phyloP scores from a whole-genome alignment of 2,329 filamentous ascomycete species.

The Ophiocordyceps robertsii region DNA sequence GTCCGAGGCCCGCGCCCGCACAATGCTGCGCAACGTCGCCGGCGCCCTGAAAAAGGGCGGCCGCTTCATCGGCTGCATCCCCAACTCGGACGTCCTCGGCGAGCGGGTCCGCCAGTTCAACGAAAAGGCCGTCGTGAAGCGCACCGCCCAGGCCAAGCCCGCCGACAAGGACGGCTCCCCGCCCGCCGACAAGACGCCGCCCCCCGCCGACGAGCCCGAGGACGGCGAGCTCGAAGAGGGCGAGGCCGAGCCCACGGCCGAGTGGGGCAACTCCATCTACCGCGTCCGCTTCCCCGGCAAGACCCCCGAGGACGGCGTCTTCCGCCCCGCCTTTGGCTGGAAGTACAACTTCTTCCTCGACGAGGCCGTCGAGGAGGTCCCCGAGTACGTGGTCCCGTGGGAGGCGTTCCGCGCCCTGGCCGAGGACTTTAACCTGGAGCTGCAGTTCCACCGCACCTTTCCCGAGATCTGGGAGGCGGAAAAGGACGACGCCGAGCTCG shows the following conservation, averaged over 20 bases:
- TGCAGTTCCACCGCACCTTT: slow-evolving; percentile 89
- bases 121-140: slow-evolving; percentile 27
- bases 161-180: slow-evolving; percentile 8
- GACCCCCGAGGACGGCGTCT: slow-evolving; percentile 75
- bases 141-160: slow-evolving; percentile 13
- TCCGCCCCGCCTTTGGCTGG: slow-evolving; percentile 92
- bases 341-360: slow-evolving; percentile 95
- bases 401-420: slow-evolving; percentile 91
- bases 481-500: slow-evolving; percentile 70
- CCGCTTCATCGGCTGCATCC: slow-evolving; percentile 86
- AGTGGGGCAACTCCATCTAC: slow-evolving; percentile 93
- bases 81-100: slow-evolving; percentile 87
- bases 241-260: slow-evolving; percentile 49
- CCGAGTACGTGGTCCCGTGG: slow-evolving; percentile 97
- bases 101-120: slow-evolving; percentile 68
- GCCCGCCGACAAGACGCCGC: slow-evolving; percentile 8
- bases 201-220: slow-evolving; percentile 12
- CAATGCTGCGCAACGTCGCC: slow-evolving; percentile 88
- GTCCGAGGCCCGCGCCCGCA: slow-evolving; percentile 74
- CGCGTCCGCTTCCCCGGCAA: slow-evolving; percentile 74
- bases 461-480: slow-evolving; percentile 84
- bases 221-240: slow-evolving; percentile 45
- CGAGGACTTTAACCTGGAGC: slow-evolving; percentile 90
- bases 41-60: slow-evolving; percentile 86
- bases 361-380: slow-evolving; percentile 90